Base-by-base conservation (phyloP, 257 asterid genomes). In the Solanum dulcamara region DNA sequence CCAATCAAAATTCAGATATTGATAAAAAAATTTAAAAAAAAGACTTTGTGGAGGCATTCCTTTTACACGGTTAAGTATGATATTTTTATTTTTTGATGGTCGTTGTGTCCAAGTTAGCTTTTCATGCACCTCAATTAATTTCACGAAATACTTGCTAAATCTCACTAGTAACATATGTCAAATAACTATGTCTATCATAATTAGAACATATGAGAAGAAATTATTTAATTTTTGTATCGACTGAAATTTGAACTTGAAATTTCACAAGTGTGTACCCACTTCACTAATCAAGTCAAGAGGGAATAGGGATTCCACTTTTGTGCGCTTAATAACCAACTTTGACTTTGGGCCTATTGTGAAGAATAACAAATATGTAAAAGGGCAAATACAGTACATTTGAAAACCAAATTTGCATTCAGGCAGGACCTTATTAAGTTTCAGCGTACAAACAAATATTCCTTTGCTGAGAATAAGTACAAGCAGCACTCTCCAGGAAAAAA, bases 381-480 rank as follows among this genome's bases (percentile, higher is more conserved):
- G 64, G 6, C 22, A 44, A 28, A 79, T 79, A 7, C 64, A 79
- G 20, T 0, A 79, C 64, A 79, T 5, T 26, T 48, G 44, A 10
- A 30, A 48, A 28, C 30, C 12, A 79, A 79, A 79, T 48, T 48
- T 10, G 24, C 10, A 32, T 48, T 48, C 83, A 79, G 13, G 83
- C 30, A 79, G 64, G 64, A 30, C 20, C 38, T 79, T 79, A 79
- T 48, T 48, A 40, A n/a, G 11, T 79, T 30, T 79, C 83, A 48
- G 83, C 83, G 17, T 4, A 28, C 37, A 79, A 79, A 28, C 26
- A 79, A 79, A 79, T 5, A 48, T 79, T 10, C 83, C 30, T 50
- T 30, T 48, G 83, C 44, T 79, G 83, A 79, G 83, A 79, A 79
- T 79, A 48, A 48, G 20, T 79, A 48, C 83, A 48, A 30, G 66